Conservation (phyloP, 495 filamentous ascomycete species). For the Penicillium canescens region DNA sequence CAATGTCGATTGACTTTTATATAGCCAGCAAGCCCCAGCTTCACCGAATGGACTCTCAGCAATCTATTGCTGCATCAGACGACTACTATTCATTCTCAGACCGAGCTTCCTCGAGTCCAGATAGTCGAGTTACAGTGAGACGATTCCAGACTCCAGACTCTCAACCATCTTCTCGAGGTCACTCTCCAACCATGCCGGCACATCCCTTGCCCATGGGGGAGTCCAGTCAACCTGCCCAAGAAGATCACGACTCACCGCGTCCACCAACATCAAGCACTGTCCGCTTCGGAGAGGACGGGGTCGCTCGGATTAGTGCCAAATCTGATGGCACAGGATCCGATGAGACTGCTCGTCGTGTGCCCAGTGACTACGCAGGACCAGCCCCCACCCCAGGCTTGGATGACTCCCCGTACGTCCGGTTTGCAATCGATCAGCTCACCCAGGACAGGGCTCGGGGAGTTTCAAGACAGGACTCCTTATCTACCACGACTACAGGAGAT, state of each 20-base stretch:
- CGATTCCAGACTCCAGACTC: slow-evolving; percentile 54
- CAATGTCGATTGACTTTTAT: slow-evolving; percentile 12
- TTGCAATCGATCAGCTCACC: slow-evolving; percentile 73
- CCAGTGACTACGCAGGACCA: slow-evolving; percentile 37
- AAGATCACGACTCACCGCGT: slow-evolving; percentile 23
- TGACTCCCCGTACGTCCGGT: slow-evolving; percentile 69
- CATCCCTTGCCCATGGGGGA: not conserved
- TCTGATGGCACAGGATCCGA: slow-evolving; percentile 25
- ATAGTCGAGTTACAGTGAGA: slow-evolving; percentile 48
- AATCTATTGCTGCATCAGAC: slow-evolving; percentile 65
- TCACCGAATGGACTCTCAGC: slow-evolving; percentile 52
- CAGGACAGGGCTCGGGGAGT: slow-evolving; percentile 53
- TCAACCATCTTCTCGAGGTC: slow-evolving; percentile 33
- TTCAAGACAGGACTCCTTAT: slow-evolving; percentile 34
- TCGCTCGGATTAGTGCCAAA: slow-evolving; percentile 27
- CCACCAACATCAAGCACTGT: slow-evolving; percentile 31
- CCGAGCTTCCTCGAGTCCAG: slow-evolving; percentile 42
- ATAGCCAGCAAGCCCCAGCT: slow-evolving; percentile 56
- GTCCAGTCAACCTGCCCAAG: slow-evolving; percentile 17
- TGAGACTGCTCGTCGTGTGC: slow-evolving; percentile 27
- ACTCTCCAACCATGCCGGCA: slow-evolving; percentile 28
- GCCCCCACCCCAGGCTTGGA: slow-evolving; percentile 64
- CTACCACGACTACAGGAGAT: slow-evolving; percentile 36
- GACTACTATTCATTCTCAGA: slow-evolving; percentile 68
- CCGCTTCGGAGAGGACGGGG: slow-evolving; percentile 38